phyloP scores from a whole-genome alignment of 768 basidiomycete species.

The Albatrellus ellisii region DNA sequence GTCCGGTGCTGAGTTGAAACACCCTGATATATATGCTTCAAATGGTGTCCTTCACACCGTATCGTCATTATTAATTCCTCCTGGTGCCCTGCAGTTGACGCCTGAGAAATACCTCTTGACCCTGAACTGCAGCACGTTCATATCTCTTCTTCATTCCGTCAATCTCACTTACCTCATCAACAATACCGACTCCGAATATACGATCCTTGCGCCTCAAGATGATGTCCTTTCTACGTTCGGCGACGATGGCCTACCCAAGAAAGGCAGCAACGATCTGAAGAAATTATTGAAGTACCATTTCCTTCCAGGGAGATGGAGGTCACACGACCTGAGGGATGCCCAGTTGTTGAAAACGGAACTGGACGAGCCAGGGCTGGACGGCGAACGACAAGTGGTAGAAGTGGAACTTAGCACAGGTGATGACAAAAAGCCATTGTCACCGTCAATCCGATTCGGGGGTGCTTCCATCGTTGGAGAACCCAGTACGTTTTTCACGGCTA shows the following conservation, averaged over 20 bases:
- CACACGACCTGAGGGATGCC: conserved; percentile 56
- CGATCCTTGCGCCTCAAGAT: conserved; percentile 86
- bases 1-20: conserved; percentile 44
- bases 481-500: conserved; percentile 32
- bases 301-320: conserved; percentile 66
- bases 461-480: conserved; percentile 68
- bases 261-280: conserved; percentile 56
- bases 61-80: conserved; percentile 68
- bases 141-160: conserved; percentile 77
- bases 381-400: conserved; percentile 55
- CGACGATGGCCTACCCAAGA: conserved; percentile 41
- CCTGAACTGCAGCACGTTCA: conserved; percentile 84
- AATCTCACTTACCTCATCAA: conserved; percentile 61
- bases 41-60: conserved; percentile 94
- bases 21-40: conserved; percentile 82
- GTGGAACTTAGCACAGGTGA: conserved; percentile 48
- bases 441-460: conserved; percentile 69
- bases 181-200: conserved; percentile 54
- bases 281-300: conserved; percentile 82
- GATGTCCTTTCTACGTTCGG: conserved; percentile 59
- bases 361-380: conserved; percentile 53
- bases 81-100: conserved; percentile 64
- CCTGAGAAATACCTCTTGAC: conserved; percentile 93
- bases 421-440: conserved; percentile 34
- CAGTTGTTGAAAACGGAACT: conserved; percentile 74